These are phyloP conservation scores for Achlya hypogyna DNA, from an alignment of 352 stramenopile genomes.

Conservation along the genomic window DNA sequence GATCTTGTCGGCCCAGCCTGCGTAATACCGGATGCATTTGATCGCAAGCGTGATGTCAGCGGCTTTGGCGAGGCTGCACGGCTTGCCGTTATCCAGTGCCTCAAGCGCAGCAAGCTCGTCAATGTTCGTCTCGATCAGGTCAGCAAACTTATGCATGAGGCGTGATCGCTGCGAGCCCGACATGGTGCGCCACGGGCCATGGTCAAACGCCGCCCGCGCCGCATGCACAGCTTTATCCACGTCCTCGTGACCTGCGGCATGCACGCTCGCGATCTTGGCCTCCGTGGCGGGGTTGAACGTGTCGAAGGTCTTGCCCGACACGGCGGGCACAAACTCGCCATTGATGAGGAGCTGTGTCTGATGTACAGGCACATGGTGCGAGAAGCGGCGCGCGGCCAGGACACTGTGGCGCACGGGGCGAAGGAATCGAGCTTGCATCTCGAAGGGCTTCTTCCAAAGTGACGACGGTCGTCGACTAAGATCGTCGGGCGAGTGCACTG, in stretches of 20 bases:
- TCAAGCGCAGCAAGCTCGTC: constrained; percentile 76
- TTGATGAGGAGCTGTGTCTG: constrained; percentile 83
- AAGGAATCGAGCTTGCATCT: not conserved
- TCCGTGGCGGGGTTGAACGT: constrained; percentile 77
- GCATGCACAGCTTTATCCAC: constrained; percentile 65
- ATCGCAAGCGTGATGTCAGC: constrained; percentile 71
- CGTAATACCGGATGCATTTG: constrained; percentile 90
- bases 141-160: constrained; percentile 33
- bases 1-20: constrained; percentile 81
- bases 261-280: constrained; percentile 61
- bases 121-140: constrained; percentile 44
- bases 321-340: constrained; percentile 67
- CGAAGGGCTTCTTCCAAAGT: not conserved
- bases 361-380: constrained; percentile 20
- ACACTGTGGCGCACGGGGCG: not conserved
- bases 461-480: not conserved
- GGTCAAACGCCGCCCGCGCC: constrained; percentile 55
- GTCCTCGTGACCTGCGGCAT: constrained; percentile 47
- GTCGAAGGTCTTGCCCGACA: constrained; percentile 59
- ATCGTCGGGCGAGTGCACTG: no score
- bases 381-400: not conserved
- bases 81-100: constrained; percentile 93
- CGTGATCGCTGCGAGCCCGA: constrained; percentile 27
- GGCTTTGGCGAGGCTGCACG: constrained; percentile 60
- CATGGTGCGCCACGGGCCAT: constrained; percentile 54